These are phyloP conservation scores for Euphorbia schlechtendalii DNA, from an alignment of 441 rosid genomes.

Conservation along the genomic window DNA sequence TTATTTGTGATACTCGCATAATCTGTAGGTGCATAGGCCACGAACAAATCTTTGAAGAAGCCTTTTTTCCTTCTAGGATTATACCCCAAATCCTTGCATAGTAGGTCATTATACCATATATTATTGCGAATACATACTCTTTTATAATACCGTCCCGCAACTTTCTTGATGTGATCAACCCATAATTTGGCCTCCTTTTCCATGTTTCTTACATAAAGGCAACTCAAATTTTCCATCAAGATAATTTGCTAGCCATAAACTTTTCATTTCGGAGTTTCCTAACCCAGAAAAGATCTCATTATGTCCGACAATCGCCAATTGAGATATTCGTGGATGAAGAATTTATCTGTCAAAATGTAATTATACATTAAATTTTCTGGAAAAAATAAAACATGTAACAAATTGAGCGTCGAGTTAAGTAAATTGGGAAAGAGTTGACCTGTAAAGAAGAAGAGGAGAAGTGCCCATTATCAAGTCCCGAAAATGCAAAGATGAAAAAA, in stretches of 20 bases:
- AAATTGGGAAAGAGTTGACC: no score
- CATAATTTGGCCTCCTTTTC: conserved; percentile 18
- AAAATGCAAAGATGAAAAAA: conserved; percentile 26
- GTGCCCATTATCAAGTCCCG: conserved; percentile 25
- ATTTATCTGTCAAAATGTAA: conserved; percentile 21
- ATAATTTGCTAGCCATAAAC: conserved; percentile 31
- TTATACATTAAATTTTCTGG: background rate
- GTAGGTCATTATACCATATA: no score
- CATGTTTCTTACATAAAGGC: conserved; percentile 14
- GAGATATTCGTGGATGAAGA: conserved; percentile 33
- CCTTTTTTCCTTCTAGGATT: no score
- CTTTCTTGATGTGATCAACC: conserved; percentile 5
- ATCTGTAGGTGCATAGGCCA: no score
- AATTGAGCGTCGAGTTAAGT: no score
- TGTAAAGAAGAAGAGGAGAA: conserved; percentile 38
- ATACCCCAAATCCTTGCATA: no score
- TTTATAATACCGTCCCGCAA: background rate
- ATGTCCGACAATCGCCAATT: conserved; percentile 32
- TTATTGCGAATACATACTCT: no score
- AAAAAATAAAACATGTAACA: no score
- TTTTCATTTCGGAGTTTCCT: conserved; percentile 25
- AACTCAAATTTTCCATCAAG: conserved; percentile 18
- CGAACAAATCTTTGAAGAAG: no score
- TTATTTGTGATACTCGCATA: no score
- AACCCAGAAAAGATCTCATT: conserved; percentile 20